A percentile compares a stretch with the other conserved stretches of the same genome.
These are phyloP conservation scores for Berberis thunbergii DNA, from an alignment of 164 flowering plant genomes.

Conservation along the genomic window DNA sequence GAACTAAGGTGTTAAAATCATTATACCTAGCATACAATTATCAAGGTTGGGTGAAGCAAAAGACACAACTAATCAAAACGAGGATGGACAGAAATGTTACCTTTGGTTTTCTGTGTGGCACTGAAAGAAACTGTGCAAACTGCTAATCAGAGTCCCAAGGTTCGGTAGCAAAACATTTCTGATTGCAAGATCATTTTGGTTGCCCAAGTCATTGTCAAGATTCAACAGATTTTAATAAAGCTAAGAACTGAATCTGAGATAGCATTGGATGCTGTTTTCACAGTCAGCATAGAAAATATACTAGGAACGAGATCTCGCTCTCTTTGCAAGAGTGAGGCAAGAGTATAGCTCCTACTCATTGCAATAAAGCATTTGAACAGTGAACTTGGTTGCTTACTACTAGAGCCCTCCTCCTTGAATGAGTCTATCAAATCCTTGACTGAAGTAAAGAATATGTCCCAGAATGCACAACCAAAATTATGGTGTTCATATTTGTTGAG, in stretches of 20 bases:
- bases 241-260: conserved; percentile 52
- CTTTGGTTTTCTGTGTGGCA: conserved; percentile 34
- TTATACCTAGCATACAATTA: too few relatives aligned
- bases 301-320: conserved; percentile 61
- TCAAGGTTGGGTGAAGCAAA: too few relatives aligned
- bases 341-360: conserved; percentile 68
- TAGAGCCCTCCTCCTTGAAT: conserved; percentile 82
- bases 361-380: conserved; percentile 82
- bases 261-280: conserved; percentile 55
- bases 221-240: conserved; percentile 63
- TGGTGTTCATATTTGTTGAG: conserved; percentile 64
- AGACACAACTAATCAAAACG: not conserved
- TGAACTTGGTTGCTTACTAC: conserved; percentile 87
- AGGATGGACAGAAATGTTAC: conserved; percentile 20
- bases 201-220: conserved; percentile 43
- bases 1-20: too few relatives aligned
- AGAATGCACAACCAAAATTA: conserved; percentile 60
- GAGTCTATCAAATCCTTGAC: conserved; percentile 54
- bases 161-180: conserved; percentile 39
- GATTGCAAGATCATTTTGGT: conserved; percentile 22
- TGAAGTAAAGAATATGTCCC: conserved; percentile 70
- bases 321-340: conserved; percentile 48
- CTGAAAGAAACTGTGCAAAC: conserved; percentile 51
- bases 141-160: conserved; percentile 45
- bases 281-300: conserved; percentile 69